Conservation (phyloP, 441 rosid species). For the Eruca vesicaria region DNA sequence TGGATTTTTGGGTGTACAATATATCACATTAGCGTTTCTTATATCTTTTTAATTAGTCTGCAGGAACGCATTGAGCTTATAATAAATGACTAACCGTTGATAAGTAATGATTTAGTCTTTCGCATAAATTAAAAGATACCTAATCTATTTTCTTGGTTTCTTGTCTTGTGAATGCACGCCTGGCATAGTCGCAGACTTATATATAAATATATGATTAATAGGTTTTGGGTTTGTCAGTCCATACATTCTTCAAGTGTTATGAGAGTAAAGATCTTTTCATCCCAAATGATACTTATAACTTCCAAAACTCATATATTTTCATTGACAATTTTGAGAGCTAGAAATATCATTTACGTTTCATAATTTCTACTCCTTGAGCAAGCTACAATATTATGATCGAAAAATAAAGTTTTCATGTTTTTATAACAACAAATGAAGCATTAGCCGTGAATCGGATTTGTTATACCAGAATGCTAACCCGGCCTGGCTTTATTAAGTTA, state of each 20-base stretch:
- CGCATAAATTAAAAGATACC: not conserved
- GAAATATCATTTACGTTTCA: not conserved
- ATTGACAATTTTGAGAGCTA: too few relatives aligned
- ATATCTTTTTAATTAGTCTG: not conserved
- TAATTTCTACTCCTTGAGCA: not conserved
- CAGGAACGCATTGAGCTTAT: not conserved
- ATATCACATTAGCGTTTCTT: not conserved
- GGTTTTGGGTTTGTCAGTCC: not conserved
- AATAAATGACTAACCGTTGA: not conserved
- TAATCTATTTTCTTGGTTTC: not conserved
- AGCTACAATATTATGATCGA: not conserved
- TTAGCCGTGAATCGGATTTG: not conserved
- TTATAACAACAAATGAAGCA: not conserved
- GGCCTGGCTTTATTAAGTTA: not conserved
- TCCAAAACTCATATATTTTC: too few relatives aligned
- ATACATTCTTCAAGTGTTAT: not conserved
- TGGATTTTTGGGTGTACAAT: constrained; percentile 6
- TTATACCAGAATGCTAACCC: not conserved
- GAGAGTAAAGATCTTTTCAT: not conserved
- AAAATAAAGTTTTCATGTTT: not conserved
- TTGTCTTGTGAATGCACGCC: not conserved
- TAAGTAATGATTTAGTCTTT: not conserved
- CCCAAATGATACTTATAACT: not conserved
- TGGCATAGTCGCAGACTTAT: not conserved
- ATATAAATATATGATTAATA: not conserved